A percentile compares a stretch with the other conserved stretches of the same genome.
Evolutionary conservation across 768 basidiomycete genomes (phyloP).

Genomic region (Baorangia bicolor): DNA sequence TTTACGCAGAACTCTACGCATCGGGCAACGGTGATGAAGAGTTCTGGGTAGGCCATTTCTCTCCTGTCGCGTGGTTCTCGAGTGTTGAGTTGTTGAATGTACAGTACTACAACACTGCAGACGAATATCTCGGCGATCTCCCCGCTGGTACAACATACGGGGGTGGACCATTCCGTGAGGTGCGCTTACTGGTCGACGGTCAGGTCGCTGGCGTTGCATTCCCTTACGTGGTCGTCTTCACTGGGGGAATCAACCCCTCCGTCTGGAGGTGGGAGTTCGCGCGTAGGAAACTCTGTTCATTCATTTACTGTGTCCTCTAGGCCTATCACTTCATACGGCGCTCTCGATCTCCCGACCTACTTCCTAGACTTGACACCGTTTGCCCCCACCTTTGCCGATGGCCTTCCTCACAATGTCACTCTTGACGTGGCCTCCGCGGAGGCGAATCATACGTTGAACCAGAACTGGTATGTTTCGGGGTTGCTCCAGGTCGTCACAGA

Average conservation of each 20-base stretch:
- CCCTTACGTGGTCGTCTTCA: conserved; percentile 66
- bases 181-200: conserved; percentile 58
- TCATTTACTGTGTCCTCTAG: conserved; percentile 29
- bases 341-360: conserved; percentile 75
- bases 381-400: conserved; percentile 65
- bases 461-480: conserved; percentile 79
- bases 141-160: conserved; percentile 47
- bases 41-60: conserved; percentile 62
- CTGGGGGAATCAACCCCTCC: conserved; percentile 68
- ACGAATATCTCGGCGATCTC: conserved; percentile 54
- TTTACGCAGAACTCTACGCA: conserved; percentile 71
- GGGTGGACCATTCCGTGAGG: conserved; percentile 60
- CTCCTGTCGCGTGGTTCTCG: background rate
- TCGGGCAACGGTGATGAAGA: conserved; percentile 68
- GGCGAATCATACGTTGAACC: conserved; percentile 57
- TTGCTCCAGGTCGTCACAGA: conserved; percentile 67
- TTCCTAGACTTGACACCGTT: conserved; percentile 79
- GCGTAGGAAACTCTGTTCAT: background rate
- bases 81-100: background rate
- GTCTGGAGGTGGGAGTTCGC: conserved; percentile 57
- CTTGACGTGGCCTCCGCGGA: conserved; percentile 76
- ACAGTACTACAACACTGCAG: conserved; percentile 68
- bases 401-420: conserved; percentile 65
- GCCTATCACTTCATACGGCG: conserved; percentile 75
- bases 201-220: conserved; percentile 55